phyloP scores from a whole-genome alignment of 495 filamentous ascomycete genomes.

The Neurospora intermedia region DNA sequence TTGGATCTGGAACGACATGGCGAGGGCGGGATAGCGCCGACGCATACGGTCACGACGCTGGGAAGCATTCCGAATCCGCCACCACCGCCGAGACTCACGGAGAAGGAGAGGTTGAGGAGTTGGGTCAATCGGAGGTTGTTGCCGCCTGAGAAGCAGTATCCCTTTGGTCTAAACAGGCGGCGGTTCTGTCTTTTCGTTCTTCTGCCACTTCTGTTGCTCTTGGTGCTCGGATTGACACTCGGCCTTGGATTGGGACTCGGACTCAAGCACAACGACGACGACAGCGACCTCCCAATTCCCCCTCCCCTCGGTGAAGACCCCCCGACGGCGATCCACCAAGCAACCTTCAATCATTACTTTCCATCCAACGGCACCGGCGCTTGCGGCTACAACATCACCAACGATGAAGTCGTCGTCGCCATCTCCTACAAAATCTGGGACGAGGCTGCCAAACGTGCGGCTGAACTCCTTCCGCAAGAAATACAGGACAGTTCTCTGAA shows the following conservation, averaged over 20 bases:
- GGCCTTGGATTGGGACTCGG: neutral
- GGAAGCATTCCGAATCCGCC: neutral
- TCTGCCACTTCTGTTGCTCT: neutral
- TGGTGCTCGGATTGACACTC: neutral
- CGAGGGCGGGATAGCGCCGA: neutral
- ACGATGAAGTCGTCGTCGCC: constrained; percentile 49
- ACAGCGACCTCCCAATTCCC: neutral
- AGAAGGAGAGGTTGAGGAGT: neutral
- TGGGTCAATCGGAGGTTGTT: neutral
- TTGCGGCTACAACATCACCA: constrained; percentile 49
- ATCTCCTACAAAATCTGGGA: constrained; percentile 61
- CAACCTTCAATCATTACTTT: constrained; percentile 18
- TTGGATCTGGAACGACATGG: neutral
- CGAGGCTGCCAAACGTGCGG: constrained; percentile 19
- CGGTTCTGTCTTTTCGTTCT: neutral
- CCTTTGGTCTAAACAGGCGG: neutral
- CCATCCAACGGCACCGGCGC: constrained; percentile 46
- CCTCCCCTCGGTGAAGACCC: neutral
- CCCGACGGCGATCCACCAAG: neutral
- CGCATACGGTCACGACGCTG: neutral
- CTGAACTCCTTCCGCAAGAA: constrained; percentile 6
- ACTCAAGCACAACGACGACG: neutral
- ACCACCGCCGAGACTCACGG: neutral
- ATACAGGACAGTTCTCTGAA: constrained; percentile 9
- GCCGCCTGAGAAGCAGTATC: neutral